Evolutionary conservation across 2,329 filamentous ascomycete genomes (phyloP).

Genomic region (Colletotrichum lini): DNA sequence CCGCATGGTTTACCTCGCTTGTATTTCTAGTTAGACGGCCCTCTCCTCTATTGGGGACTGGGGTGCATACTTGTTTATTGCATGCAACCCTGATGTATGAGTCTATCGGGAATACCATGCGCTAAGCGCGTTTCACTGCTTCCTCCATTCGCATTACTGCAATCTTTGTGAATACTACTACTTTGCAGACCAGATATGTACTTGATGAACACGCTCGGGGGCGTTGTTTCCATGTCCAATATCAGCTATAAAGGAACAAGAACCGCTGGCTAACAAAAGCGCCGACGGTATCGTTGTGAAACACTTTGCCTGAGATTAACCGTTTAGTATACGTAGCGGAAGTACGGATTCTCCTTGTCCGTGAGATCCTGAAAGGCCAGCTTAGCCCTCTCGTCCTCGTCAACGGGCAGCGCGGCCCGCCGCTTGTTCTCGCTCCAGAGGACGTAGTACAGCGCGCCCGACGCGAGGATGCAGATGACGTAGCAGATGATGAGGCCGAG

Average conservation of each 20-base stretch:
- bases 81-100: slow-evolving; percentile 31
- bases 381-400: slow-evolving; percentile 74
- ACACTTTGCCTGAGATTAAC: accelerated
- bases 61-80: slow-evolving; percentile 17
- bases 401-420: slow-evolving; percentile 62
- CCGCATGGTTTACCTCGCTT: slow-evolving; percentile 23
- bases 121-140: background rate
- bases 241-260: background rate
- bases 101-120: slow-evolving; percentile 20
- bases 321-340: slow-evolving; percentile 66
- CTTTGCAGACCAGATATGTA: background rate
- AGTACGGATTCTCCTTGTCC: slow-evolving; percentile 78
- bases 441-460: slow-evolving; percentile 70
- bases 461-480: slow-evolving; percentile 74
- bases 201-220: too few relatives aligned
- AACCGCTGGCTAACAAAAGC: background rate
- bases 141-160: background rate
- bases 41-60: slow-evolving; percentile 14
- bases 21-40: slow-evolving; percentile 39
- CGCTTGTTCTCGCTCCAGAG: slow-evolving; percentile 71
- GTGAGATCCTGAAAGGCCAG: slow-evolving; percentile 78
- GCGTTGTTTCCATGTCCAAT: too few relatives aligned
- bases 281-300: background rate
- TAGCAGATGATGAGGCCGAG: slow-evolving; percentile 77
- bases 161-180: background rate